Evolutionary conservation across 805 yeast species (phyloP).

Genomic region (Candida ascalaphidarum): DNA sequence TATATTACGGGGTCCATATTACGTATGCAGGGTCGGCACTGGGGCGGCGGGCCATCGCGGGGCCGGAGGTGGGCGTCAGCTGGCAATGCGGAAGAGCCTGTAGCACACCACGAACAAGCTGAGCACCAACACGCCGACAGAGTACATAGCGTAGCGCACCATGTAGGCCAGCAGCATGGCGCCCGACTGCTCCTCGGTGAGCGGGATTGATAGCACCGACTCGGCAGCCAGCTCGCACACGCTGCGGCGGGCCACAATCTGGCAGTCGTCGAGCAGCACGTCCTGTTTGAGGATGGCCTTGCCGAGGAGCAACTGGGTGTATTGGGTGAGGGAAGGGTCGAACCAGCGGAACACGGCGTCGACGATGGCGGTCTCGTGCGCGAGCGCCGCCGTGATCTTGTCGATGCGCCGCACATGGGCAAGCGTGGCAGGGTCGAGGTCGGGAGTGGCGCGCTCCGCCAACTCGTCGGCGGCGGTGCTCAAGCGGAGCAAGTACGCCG

Average conservation of each 20-base stretch:
- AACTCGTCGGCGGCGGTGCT: conserved; percentile 24
- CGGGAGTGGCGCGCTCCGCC: conserved; percentile 1
- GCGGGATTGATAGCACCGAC: conserved; percentile 33
- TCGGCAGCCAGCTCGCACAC: conserved; percentile 34
- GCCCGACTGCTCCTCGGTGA: conserved; percentile 22
- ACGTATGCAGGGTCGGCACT: no score
- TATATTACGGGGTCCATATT: no score
- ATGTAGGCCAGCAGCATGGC: conserved; percentile 12
- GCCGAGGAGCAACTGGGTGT: conserved; percentile 29
- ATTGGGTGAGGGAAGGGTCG: conserved; percentile 26
- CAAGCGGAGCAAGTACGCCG: conserved; percentile 17
- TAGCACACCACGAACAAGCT: conserved; percentile 17
- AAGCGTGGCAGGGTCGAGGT: conserved; percentile 13
- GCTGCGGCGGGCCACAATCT: conserved; percentile 25
- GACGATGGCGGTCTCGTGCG: conserved; percentile 22
- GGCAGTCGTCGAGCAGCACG: conserved; percentile 19
- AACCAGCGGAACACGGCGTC: conserved; percentile 20
- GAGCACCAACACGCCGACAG: conserved; percentile 14
- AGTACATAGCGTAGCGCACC: conserved; percentile 15
- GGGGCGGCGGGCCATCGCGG: no score
- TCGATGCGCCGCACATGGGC: conserved; percentile 27
- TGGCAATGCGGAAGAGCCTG: conserved; percentile 16
- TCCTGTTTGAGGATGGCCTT: conserved; percentile 31
- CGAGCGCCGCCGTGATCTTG: conserved; percentile 28
- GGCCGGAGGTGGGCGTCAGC: no score